Conservation (phyloP, 2,329 filamentous ascomycete species). For the Microdochium paspali region DNA sequence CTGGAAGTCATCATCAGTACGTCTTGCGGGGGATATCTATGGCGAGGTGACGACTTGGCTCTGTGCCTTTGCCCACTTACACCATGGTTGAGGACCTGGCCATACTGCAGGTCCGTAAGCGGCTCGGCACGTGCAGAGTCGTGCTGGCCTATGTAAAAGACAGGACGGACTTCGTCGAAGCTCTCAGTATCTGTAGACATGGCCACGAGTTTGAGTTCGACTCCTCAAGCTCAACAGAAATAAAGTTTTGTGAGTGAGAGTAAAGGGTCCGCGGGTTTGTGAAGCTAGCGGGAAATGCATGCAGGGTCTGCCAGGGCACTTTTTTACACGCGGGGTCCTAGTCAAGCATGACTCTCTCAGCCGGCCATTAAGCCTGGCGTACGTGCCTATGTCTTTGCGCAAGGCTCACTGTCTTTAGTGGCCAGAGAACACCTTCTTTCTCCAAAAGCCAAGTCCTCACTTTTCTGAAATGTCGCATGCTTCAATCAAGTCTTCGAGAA, state of each 20-base stretch:
- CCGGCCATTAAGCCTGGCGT: no score
- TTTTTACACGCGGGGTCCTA: neutral
- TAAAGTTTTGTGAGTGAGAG: neutral
- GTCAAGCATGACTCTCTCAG: neutral
- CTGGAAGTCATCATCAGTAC: slow-evolving; percentile 28
- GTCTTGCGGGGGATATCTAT: slow-evolving; percentile 1
- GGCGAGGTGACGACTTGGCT: neutral
- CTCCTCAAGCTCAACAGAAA: neutral
- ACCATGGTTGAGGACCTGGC: slow-evolving; percentile 58
- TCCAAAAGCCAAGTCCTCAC: no score
- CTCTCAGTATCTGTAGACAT: slow-evolving; percentile 14
- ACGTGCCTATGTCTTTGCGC: no score
- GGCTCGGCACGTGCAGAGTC: slow-evolving; percentile 53
- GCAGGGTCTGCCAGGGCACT: neutral
- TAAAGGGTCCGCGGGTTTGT: neutral
- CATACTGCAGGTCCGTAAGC: slow-evolving; percentile 55
- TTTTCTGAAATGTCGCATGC: no score
- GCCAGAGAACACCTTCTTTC: no score
- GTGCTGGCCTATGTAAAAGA: slow-evolving; percentile 67
- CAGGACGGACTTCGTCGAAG: slow-evolving; percentile 40
- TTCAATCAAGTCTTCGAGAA: no score
- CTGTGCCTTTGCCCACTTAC: slow-evolving; percentile 35
- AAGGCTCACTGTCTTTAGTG: no score
- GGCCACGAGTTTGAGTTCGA: neutral
- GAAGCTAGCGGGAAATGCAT: neutral